Evolutionary conservation across 176 grass and related monocot species (phyloP).

Genomic region (Urochloa ruziziensis): DNA sequence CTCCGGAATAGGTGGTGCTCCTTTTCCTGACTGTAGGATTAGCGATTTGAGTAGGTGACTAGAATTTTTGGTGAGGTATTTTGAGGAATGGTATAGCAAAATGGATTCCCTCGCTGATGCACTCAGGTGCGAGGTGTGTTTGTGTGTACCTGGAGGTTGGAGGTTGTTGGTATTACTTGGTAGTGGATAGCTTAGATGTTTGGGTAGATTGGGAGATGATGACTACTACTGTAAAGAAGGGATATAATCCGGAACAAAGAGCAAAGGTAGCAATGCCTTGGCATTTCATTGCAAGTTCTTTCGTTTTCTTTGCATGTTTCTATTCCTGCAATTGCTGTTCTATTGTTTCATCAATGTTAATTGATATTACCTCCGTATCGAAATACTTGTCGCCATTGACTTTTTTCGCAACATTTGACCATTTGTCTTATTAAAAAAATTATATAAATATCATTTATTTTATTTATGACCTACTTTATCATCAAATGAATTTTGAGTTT

Average conservation of each 20-base stretch:
- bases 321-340: background rate
- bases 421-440: no score
- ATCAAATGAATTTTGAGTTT: no score
- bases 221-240: constrained; percentile 45
- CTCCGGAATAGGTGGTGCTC: constrained; percentile 20
- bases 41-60: constrained; percentile 32
- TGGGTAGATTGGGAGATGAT: constrained; percentile 11
- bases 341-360: background rate
- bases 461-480: no score
- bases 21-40: constrained; percentile 44
- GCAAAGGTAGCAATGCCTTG: constrained; percentile 21
- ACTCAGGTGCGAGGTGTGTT: background rate
- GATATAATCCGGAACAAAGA: constrained; percentile 1
- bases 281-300: background rate
- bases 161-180: constrained; percentile 24
- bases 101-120: background rate
- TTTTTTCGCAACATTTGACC: no score
- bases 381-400: no score
- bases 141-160: background rate
- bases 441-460: no score
- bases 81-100: constrained; percentile 31
- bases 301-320: background rate
- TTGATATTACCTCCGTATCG: no score
- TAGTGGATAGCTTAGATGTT: constrained; percentile 26
- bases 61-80: background rate